Conservation (phyloP, 371 early-diverging fungal species). For the Mortierella sp. region DNA sequence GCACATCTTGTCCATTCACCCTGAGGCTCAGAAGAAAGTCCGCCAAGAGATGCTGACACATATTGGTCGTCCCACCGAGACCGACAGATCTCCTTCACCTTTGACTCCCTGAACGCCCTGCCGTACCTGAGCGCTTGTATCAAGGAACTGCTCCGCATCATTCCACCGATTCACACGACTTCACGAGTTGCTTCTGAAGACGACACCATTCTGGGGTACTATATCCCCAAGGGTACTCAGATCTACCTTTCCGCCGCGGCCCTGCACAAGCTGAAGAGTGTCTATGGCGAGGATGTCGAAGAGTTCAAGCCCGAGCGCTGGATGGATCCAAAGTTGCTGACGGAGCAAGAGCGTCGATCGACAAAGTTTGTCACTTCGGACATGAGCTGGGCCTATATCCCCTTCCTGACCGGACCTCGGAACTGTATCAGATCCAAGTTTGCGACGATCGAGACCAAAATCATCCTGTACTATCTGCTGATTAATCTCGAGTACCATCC, state of each 20-base stretch:
- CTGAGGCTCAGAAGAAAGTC: slow-evolving; percentile 22
- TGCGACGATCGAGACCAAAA: slow-evolving; percentile 53
- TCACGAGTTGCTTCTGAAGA: slow-evolving; percentile 59
- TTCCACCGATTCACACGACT: slow-evolving; percentile 65
- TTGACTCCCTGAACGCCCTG: slow-evolving; percentile 62
- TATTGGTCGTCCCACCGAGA: slow-evolving; percentile 20
- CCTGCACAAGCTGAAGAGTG: slow-evolving; percentile 55
- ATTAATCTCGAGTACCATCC: slow-evolving; percentile 48
- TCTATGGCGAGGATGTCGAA: slow-evolving; percentile 44
- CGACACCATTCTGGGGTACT: slow-evolving; percentile 61
- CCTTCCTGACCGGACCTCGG: neutral
- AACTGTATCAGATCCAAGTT: neutral
- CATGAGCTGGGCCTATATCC: neutral
- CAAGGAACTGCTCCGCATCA: slow-evolving; percentile 66
- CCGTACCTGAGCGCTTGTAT: slow-evolving; percentile 64
- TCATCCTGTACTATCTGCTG: slow-evolving; percentile 50
- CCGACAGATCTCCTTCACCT: slow-evolving; percentile 22
- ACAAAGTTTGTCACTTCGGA: slow-evolving; percentile 19
- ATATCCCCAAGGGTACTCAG: slow-evolving; percentile 67
- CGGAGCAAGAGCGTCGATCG: neutral
- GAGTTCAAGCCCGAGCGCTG: slow-evolving; percentile 49
- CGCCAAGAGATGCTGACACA: slow-evolving; percentile 37
- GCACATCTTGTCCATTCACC: slow-evolving; percentile 40
- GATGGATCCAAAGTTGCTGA: slow-evolving; percentile 18
- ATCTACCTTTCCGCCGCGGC: slow-evolving; percentile 62